phyloP scores from a whole-genome alignment of 75 land plant genomes.

The Selaginella moellendorffii region DNA sequence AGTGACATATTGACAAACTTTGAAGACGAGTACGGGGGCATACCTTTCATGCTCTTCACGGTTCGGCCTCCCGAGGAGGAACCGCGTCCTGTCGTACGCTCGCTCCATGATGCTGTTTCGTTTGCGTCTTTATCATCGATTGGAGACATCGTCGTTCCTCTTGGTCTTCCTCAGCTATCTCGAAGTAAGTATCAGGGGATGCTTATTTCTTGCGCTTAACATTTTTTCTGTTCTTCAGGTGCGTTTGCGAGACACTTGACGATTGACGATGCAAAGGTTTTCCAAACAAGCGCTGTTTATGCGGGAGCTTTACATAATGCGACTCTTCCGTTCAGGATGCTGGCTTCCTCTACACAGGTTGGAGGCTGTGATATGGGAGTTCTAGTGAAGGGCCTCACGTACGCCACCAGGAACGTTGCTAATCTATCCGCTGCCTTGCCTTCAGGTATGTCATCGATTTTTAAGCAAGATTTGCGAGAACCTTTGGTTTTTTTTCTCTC shows the following conservation, averaged over 20 bases:
- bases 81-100: constrained; percentile 16
- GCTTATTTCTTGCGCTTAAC: background rate
- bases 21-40: constrained; percentile 56
- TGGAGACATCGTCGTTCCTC: constrained; percentile 41
- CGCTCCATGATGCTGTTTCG: constrained; percentile 75
- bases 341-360: constrained; percentile 3
- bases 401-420: constrained; percentile 51
- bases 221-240: constrained; percentile 25
- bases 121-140: constrained; percentile 46
- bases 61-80: constrained; percentile 24
- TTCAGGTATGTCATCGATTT: constrained; percentile 9
- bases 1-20: constrained; percentile 57
- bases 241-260: constrained; percentile 29
- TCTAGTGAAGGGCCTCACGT: constrained; percentile 35
- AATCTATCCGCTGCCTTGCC: constrained; percentile 62
- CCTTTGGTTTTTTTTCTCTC: too few species aligned
- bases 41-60: constrained; percentile 45
- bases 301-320: constrained; percentile 56
- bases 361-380: constrained; percentile 44
- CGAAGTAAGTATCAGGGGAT: constrained; percentile 9
- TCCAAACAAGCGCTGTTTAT: constrained; percentile 88
- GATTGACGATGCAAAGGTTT: constrained; percentile 49
- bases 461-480: too few species aligned
- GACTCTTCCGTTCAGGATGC: constrained; percentile 68
- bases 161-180: constrained; percentile 45